Evolutionary conservation across 2,329 filamentous ascomycete species (phyloP).

Genomic region (Penicillium sp.): DNA sequence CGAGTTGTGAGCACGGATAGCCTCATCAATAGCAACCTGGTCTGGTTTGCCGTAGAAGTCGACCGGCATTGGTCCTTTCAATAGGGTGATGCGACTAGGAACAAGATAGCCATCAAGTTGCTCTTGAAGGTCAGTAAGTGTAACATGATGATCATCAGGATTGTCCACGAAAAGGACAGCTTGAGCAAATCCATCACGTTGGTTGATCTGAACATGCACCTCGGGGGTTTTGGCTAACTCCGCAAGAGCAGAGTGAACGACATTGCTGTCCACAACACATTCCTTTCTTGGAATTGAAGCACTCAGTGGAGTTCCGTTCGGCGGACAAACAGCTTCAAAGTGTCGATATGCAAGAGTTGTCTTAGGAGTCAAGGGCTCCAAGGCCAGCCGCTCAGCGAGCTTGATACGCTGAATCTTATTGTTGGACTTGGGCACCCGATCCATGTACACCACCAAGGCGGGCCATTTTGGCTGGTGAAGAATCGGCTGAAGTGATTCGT

Average conservation of each 20-base stretch:
- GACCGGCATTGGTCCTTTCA: constrained; percentile 42
- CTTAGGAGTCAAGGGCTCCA: constrained; percentile 52
- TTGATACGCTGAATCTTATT: constrained; percentile 63
- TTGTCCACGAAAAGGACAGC: constrained; percentile 19
- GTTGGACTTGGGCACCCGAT: constrained; percentile 59
- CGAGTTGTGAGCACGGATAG: constrained; percentile 29
- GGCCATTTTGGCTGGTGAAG: constrained; percentile 61
- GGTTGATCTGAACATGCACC: constrained; percentile 21
- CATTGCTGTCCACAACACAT: constrained; percentile 39
- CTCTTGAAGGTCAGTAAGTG: constrained; percentile 19
- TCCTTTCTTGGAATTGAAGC: constrained; percentile 39
- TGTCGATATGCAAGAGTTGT: constrained; percentile 53
- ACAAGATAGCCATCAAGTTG: constrained; percentile 41
- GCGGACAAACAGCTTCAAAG: constrained; percentile 56
- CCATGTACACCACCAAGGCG: constrained; percentile 58
- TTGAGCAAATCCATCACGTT: constrained; percentile 22
- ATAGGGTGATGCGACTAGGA: constrained; percentile 41
- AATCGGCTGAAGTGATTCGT: constrained; percentile 51
- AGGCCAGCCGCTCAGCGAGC: constrained; percentile 53
- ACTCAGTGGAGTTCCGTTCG: constrained; percentile 51
- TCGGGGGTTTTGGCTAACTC: constrained; percentile 10
- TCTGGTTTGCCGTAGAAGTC: constrained; percentile 39
- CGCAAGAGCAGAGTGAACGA: constrained; percentile 7
- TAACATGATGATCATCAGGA: constrained; percentile 4
- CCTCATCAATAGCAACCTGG: constrained; percentile 39